Evolutionary conservation across 768 basidiomycete genomes (phyloP).

Genomic region (Lanmaoa rubissima): DNA sequence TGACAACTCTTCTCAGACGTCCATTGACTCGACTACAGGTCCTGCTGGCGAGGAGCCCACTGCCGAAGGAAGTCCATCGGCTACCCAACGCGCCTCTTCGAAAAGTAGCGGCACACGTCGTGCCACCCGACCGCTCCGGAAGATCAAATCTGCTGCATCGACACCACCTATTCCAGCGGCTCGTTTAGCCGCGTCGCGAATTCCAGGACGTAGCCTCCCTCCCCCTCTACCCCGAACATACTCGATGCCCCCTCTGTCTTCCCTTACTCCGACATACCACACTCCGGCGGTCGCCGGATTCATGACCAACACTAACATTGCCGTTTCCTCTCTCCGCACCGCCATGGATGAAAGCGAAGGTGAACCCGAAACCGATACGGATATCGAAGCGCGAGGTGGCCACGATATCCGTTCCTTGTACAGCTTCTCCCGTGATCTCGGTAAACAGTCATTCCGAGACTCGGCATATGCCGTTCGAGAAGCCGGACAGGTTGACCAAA

Average conservation of each 20-base stretch:
- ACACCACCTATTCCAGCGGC: conserved; percentile 35
- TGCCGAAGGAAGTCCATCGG: conserved; percentile 20
- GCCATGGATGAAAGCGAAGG: conserved; percentile 36
- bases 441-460: conserved; percentile 25
- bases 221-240: conserved; percentile 34
- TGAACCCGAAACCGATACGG: conserved; percentile 34
- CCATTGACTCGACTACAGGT: conserved; percentile 29
- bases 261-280: conserved; percentile 29
- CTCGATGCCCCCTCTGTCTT: conserved; percentile 32
- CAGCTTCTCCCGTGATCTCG: conserved; percentile 33
- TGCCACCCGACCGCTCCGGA: conserved; percentile 32
- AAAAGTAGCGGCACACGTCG: conserved; percentile 25
- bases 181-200: conserved; percentile 33
- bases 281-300: conserved; percentile 26
- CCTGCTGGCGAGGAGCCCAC: conserved; percentile 24
- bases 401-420: conserved; percentile 33
- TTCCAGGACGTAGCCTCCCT: conserved; percentile 30
- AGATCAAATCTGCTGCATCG: conserved; percentile 36
- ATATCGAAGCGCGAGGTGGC: conserved; percentile 26
- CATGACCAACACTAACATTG: conserved; percentile 36
- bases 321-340: conserved; percentile 35
- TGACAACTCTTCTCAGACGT: conserved; percentile 35
- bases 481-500: conserved; percentile 15
- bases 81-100: conserved; percentile 24
- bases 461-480: conserved; percentile 28